Base-by-base conservation (phyloP, 2,329 filamentous ascomycete genomes). In the Aureobasidium leucospermi region DNA sequence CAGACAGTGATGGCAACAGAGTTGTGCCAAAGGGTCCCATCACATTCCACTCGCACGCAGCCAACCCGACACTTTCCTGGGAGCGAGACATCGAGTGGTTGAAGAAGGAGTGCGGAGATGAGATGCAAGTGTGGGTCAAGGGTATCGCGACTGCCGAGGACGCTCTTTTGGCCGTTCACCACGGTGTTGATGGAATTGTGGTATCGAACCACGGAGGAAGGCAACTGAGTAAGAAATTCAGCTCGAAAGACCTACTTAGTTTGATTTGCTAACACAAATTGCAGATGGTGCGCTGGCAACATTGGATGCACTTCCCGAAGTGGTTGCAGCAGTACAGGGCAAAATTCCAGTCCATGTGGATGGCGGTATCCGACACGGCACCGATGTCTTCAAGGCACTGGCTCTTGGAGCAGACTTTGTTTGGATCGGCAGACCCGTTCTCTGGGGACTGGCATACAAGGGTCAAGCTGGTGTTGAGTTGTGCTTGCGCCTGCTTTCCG, bases 291-390 rank as follows among this genome's bases (percentile, higher is more conserved):
- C 77, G 9, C 71, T 78, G 6, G 76, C 75, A 4, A 76, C 76
- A 8, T 69, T 83, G 3, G 80, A 81, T 43, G 74, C 69, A 4
- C 67, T 75, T 4, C 65, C 66, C 2, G 68, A 71, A 42, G 69
- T 70, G 31, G 70, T 66, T 9, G 62, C 62, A 6, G 70, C 67
- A 7, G 69, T 70, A 2, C 60, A 68, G 2, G 75, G 76, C 34
- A 76, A 76, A 74, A 29, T 70, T 76, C 41, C 81, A 80, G 68
- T 87, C 16, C 76, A 86, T 38, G 79, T 86, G 10, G 85, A 87
- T 65, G 78, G 75, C 8, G 80, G 81, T 0, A 76, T 83, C 46
- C 67, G 81, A 49, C 76, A 78, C 16, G 81, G 79, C 0, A 77
- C 75, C 1, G 81, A 84, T 65, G 73, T 82, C 15, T 77, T 83